Percentiles rank a stretch among this genome's conserved stretches.
Conservation (phyloP, 2,329 filamentous ascomycete species). For the Beauveria rudraprayagi region DNA sequence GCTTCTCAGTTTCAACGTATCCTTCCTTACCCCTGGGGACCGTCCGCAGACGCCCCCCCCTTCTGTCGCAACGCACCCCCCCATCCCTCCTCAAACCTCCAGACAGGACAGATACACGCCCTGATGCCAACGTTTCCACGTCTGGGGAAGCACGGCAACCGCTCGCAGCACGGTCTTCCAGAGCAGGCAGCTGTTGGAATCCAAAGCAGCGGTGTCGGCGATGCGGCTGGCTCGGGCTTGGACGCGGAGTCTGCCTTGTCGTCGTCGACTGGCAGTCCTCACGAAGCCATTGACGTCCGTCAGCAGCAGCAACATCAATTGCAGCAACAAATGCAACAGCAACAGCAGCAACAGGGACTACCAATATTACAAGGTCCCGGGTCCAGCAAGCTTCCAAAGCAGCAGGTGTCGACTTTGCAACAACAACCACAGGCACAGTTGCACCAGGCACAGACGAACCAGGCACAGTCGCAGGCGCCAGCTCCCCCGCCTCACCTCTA, state of each 20-base stretch:
- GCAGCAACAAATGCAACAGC: slow-evolving; percentile 20
- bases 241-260: slow-evolving; percentile 13
- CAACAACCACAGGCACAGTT: slow-evolving; percentile 3
- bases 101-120: neutral
- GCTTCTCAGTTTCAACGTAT: neutral
- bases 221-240: neutral
- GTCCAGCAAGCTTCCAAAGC: slow-evolving; percentile 20
- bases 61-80: neutral
- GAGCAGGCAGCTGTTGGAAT: neutral
- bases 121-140: slow-evolving; percentile 46
- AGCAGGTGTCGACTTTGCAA: slow-evolving; percentile 16
- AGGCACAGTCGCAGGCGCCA: slow-evolving; percentile 16
- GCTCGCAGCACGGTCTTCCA: slow-evolving; percentile 45
- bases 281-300: slow-evolving; percentile 9
- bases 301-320: slow-evolving; percentile 17
- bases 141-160: slow-evolving; percentile 47
- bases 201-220: slow-evolving; percentile 4
- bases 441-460: slow-evolving; percentile 14
- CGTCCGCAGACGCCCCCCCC: neutral
- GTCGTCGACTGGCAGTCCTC: slow-evolving; percentile 2
- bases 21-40: neutral
- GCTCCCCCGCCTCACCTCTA: slow-evolving; percentile 25
- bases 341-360: slow-evolving; percentile 20
- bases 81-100: neutral
- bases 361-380: neutral